Evolutionary conservation across 1,284 basidiomycete species (phyloP), one percentile per base, ranked within the genome.

Genomic region (Sporisorium reilianum): DNA sequence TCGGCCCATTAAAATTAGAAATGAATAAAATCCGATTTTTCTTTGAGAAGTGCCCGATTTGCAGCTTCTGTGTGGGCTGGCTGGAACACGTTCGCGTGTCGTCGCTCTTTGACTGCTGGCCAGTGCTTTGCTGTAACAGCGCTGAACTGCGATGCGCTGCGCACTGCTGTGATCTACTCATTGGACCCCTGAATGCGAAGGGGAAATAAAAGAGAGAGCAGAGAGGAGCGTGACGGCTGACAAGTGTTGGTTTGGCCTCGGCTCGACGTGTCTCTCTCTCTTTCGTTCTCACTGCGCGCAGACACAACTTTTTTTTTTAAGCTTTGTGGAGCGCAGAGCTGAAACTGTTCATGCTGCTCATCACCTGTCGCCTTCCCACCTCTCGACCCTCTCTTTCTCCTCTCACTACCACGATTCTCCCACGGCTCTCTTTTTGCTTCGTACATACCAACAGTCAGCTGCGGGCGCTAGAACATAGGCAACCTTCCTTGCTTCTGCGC

Each of bases 171-270:
- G 6, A 3, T 4, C 16, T n/a, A n/a, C 20, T 55, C 30, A 55
- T 44, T 55, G 53, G 53, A 55, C 53, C 53, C 53, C 53, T 55
- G 42, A 50, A 55, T 34, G 23, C 18, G 40, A 30, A 30, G 40
- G n/a, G n/a, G n/a, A n/a, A n/a, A n/a, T n/a, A n/a, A 28, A 53
- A 30, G 6, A 53, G 30, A 20, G 8, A 30, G 12, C 22, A 2
- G 12, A 2, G 26, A 30, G 14, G 45, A 30, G 28, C 28, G 45
- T 7, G 12, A 48, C 18, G 42, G 8, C n/a, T 41, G 9, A 52
- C n/a, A 40, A 38, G 36, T 40, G 50, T 36, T 51, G 36, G 16
- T 30, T 42, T 20, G 50, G 26, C 16, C 40, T 53, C 38, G 38
- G 40, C 38, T 42, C 28, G 53, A 45, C 53, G 53, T 55, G 53